Percentiles rank a stretch among this genome's conserved stretches.
These are phyloP conservation scores for Talaromyces thailandensis DNA, from an alignment of 495 filamentous ascomycete species.

Conservation along the genomic window DNA sequence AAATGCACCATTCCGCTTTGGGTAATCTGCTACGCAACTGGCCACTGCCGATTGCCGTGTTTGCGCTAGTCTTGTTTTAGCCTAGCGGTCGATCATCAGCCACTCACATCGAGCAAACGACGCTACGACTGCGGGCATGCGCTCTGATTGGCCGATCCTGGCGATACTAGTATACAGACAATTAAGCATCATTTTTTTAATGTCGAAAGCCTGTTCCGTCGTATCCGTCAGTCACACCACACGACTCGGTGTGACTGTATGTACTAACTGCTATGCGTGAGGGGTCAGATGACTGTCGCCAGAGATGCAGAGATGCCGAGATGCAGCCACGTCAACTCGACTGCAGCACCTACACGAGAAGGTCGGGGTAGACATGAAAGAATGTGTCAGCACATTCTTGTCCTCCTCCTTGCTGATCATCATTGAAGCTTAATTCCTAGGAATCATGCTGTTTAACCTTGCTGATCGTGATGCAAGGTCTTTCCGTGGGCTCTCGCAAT, in stretches of 20 bases:
- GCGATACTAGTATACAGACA: neutral
- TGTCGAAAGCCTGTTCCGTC: too few relatives aligned
- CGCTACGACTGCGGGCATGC: neutral
- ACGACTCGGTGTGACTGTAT: too few relatives aligned
- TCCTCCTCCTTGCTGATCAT: neutral
- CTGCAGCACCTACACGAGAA: neutral
- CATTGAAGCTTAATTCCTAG: neutral
- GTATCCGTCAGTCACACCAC: too few relatives aligned
- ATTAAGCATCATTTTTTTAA: neutral
- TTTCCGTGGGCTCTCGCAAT: neutral
- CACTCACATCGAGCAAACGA: neutral
- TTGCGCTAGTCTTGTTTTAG: neutral
- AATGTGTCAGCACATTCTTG: neutral
- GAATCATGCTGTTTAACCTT: neutral
- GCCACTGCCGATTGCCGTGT: neutral
- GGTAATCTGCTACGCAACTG: neutral
- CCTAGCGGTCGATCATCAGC: neutral
- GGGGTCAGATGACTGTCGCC: neutral
- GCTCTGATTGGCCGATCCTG: neutral
- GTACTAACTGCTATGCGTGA: too few relatives aligned
- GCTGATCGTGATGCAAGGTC: neutral
- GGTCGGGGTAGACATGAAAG: neutral
- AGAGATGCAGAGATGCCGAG: neutral
- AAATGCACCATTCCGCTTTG: neutral
- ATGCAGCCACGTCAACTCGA: neutral